Evolutionary conservation across 2,329 filamentous ascomycete genomes (phyloP), one percentile per base, ranked within the genome.

Genomic region (Aspergillus udagawae): DNA sequence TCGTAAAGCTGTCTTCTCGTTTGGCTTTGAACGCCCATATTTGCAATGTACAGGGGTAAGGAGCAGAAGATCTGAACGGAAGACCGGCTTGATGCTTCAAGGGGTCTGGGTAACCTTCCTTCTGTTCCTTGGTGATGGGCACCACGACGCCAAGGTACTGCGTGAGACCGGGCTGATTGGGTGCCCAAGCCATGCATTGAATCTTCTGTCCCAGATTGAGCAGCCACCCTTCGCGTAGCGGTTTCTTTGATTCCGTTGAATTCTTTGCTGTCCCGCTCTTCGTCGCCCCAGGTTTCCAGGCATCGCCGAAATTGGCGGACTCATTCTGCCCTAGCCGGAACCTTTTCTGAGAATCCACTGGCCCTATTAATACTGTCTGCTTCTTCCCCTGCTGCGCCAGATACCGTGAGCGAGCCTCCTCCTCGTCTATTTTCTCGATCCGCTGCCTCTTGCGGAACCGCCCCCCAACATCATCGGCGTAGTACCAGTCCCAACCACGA

Each of bases 121-220:
- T 74, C 57, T 79, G 73, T 29, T 70, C 65, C 10, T 73, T 65
- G 8, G 70, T 67, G 23, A 75, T 71, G n/a, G 71, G 70, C 14
- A 77, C 73, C 29, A 74, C 74, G 6, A 84, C 70, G 20, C 83
- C 82, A 6, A 87, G 75, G 69, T 85, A 86, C 61, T 87, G 85
- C 21, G 71, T 74, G n/a, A 66, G 62, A 2, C 75, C 77, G 21
- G 72, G 56, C 50, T 73, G 70, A 52, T 77, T 76, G 14, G 78
- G 77, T n/a, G 75, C 76, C 79, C 79, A 81, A 17, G 72, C 73
- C 50, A 77, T 57, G 60, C 79, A 80, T 60, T 83, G 79, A 8
- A 86, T 69, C 51, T 77, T 80, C 1, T 75, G 75, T 3, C 83
- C 84, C 21, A 85, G 57, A 64, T 85, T 84, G 49, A 87, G 63